Base-by-base conservation (phyloP, 306 rosid species). In the Comarum palustre region DNA sequence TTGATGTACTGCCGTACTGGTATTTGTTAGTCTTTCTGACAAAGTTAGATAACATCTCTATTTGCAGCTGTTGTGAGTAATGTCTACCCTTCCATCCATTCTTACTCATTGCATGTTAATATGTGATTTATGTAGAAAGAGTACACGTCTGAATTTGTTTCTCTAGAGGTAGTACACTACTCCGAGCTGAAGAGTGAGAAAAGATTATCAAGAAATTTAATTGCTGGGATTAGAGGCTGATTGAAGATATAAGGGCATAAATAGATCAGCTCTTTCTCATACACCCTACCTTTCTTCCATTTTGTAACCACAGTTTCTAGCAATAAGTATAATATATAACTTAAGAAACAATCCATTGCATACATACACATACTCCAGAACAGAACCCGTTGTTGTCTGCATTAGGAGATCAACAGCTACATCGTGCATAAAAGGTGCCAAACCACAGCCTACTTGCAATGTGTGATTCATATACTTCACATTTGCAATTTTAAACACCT, bases 51-150 rank as follows among this genome's bases (percentile, higher is more conserved):
- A 39, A 15, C 22, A 24, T 66, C 71, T 80, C 73, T 66, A 19
- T 86, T 68, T 85, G 81, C 89, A 91, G 96, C 54, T 73, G 39
- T 76, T 74, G 75, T 86, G 66, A 88, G 82, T 71, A 68, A 65
- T 41, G 51, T 62, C 39, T 14, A 14, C 39, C 36, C 41, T 16
- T 31, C 66, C 41, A 31, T 60, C 22, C 17, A 14, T 31, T 31
- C 38, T 31, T 60, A 60, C 20, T 16, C 41, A 15, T 34, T 34
- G 45, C n/a, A 62, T 43, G 67, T 62, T 34, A 17, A 27, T 27
- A 25, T 59, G 24, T 17, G n/a, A 31, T 61, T 41, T 8, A 61
- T 61, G 67, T 61, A 15, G 7, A 15, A 42, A 60, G 42, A 60
- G 16, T 32, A 6, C 14, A 14, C 20, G 27, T 58, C 38, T 58